Base-by-base conservation (phyloP, 306 rosid genomes). In the Cicer pinnatifidum region DNA sequence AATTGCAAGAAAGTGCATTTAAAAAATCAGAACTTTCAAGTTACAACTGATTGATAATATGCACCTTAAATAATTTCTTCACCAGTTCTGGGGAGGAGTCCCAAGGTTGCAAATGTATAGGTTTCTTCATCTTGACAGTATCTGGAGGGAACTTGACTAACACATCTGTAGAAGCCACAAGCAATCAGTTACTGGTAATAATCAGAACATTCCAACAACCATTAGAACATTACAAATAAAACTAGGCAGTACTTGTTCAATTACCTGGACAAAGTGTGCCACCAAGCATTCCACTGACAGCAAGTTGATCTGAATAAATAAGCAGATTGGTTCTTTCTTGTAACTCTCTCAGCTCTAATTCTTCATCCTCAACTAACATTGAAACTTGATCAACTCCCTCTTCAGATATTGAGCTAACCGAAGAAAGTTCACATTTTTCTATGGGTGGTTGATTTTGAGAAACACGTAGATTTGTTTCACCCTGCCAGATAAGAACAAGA, bases 41-140 rank as follows among this genome's bases (percentile, higher is more conserved):
- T n/a, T 71, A 48, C 33, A 40, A 50, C 64, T 60, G 57, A 60
- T 20, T 70, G 77, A 59, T n/a, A 53, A 28, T 63, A 77, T n/a
- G 75, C 72, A 94, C 99, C 99, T 94, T 94, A 56, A 94, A 94
- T 58, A 94, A 78, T 82, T 91, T 90, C 90, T 91, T 94, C 80
- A 86, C 90, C 77, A 82, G 83, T 75, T 87, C 92, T 60, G 86
- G 83, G 78, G 97, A 91, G 56, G 95, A 88, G 76, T 85, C 91
- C 99, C 99, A 91, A 71, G 99, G 96, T 75, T 86, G 96, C 82
- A 76, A 83, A 81, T 81, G 81, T 75, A 91, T 86, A 71, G 97
- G 97, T 53, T 86, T 93, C 91, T 87, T 94, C 99, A 91, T 91
- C 91, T 78, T 87, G 67, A 94, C 93, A 69, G 84, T 85, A 73